Evolutionary conservation across 2,329 filamentous ascomycete species (phyloP).

Genomic region (Exophiala sp.): DNA sequence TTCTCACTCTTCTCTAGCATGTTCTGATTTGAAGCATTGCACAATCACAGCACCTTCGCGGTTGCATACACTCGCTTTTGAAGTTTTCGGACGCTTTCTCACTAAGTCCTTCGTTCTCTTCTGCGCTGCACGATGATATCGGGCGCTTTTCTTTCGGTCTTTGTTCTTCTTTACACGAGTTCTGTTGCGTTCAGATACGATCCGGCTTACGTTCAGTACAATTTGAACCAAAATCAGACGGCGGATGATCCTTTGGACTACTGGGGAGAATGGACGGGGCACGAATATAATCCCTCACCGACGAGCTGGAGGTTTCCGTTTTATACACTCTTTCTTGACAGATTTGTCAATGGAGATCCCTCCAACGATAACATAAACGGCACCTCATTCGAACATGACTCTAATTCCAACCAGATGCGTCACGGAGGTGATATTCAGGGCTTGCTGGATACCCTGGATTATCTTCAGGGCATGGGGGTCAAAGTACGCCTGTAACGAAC

Average conservation of each 20-base stretch:
- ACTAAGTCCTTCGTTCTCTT: slow-evolving; percentile 12
- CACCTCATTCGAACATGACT: slow-evolving; percentile 56
- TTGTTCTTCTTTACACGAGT: slow-evolving; percentile 13
- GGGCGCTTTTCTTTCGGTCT: slow-evolving; percentile 5
- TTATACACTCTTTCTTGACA: slow-evolving; percentile 59
- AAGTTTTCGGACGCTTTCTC: background rate
- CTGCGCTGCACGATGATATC: slow-evolving; percentile 6
- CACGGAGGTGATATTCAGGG: slow-evolving; percentile 58
- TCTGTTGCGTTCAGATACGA: slow-evolving; percentile 43
- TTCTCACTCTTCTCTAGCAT: background rate
- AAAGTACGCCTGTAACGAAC: too few species aligned
- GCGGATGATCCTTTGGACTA: slow-evolving; percentile 55
- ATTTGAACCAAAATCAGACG: slow-evolving; percentile 55
- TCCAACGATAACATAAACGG: slow-evolving; percentile 58
- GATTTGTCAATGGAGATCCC: slow-evolving; percentile 60
- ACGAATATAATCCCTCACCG: slow-evolving; percentile 51
- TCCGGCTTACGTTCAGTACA: slow-evolving; percentile 48
- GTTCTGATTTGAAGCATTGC: slow-evolving; percentile 1
- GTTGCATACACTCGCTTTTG: slow-evolving; percentile 16
- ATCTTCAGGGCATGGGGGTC: slow-evolving; percentile 59
- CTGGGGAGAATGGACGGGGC: slow-evolving; percentile 47
- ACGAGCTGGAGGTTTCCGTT: slow-evolving; percentile 60
- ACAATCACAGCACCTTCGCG: slow-evolving; percentile 7
- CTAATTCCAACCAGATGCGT: slow-evolving; percentile 56
- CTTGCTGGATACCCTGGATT: slow-evolving; percentile 56